These are phyloP conservation scores for Spizellomyces punctatus DNA, from an alignment of 192 early-diverging fungal genomes.

Conservation along the genomic window DNA sequence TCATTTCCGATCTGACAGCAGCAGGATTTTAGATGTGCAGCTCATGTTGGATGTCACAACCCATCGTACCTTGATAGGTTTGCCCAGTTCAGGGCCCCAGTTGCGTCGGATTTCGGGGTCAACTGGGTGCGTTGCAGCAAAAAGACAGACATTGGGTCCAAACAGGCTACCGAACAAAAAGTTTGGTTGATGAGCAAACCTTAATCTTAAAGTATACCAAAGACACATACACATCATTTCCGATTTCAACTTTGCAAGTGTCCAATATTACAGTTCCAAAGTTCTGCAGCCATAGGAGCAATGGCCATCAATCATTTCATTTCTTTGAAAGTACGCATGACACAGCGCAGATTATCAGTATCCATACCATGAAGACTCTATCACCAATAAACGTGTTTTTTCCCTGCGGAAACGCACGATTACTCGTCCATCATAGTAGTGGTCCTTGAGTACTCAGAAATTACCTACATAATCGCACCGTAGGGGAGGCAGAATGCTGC, in stretches of 20 bases:
- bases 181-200: neutral
- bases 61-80: slow-evolving; percentile 34
- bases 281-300: slow-evolving; percentile 46
- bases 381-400: slow-evolving; percentile 76
- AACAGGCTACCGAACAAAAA: slow-evolving; percentile 44
- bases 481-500: slow-evolving; percentile 69
- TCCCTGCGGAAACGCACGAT: slow-evolving; percentile 28
- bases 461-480: slow-evolving; percentile 69
- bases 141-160: slow-evolving; percentile 77
- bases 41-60: neutral
- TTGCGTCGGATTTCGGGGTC: slow-evolving; percentile 31
- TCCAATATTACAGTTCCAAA: slow-evolving; percentile 77
- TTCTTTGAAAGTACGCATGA: slow-evolving; percentile 6
- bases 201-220: neutral
- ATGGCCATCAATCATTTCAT: neutral
- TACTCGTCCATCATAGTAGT: too few relatives aligned
- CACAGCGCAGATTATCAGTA: neutral
- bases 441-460: too few relatives aligned
- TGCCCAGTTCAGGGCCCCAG: slow-evolving; percentile 37
- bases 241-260: slow-evolving; percentile 70
- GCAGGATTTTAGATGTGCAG: neutral
- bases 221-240: slow-evolving; percentile 67
- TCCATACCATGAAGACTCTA: slow-evolving; percentile 61
- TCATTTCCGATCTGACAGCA: slow-evolving; percentile 72
- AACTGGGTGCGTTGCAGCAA: slow-evolving; percentile 72